phyloP scores from a whole-genome alignment of 2,329 filamentous ascomycete genomes.

The Pseudopyricularia javanii region DNA sequence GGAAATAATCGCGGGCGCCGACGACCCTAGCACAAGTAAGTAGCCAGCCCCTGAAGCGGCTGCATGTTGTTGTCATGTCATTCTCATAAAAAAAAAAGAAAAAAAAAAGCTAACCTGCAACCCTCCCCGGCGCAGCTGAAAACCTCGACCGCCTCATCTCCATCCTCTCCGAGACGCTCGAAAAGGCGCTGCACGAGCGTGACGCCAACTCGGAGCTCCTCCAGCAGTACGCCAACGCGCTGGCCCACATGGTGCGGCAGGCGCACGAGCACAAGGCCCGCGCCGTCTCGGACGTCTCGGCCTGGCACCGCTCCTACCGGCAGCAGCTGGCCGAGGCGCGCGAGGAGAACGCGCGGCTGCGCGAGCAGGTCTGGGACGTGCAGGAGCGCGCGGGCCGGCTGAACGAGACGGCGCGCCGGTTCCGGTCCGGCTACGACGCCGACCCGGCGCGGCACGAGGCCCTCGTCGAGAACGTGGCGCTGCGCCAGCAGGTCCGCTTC shows the following conservation, averaged over 20 bases:
- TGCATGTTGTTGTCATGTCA: too few species aligned
- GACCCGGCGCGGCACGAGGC: constrained; percentile 40
- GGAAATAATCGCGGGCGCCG: constrained; percentile 24
- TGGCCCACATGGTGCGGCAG: constrained; percentile 47
- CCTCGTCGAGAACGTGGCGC: constrained; percentile 36
- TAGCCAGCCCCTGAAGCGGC: background rate
- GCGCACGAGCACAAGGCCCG: constrained; percentile 55
- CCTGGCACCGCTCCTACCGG: constrained; percentile 56
- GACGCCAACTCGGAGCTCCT: constrained; percentile 49
- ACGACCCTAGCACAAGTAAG: background rate
- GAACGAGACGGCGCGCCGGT: constrained; percentile 44
- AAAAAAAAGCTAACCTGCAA: background rate
- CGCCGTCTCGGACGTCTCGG: constrained; percentile 46
- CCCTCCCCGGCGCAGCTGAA: background rate
- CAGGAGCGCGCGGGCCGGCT: constrained; percentile 45
- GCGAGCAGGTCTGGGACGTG: constrained; percentile 57
- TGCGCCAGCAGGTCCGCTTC: constrained; percentile 47
- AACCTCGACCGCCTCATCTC: constrained; percentile 43
- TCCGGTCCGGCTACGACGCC: constrained; percentile 44
- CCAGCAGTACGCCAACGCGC: constrained; percentile 42
- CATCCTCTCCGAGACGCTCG: constrained; percentile 47
- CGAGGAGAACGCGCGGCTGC: constrained; percentile 48
- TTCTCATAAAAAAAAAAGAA: background rate
- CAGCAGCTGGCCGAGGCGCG: constrained; percentile 52
- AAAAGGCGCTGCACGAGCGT: constrained; percentile 46